A percentile compares a stretch with the other conserved stretches of the same genome.
These are phyloP conservation scores for Polychaeton citri DNA, from an alignment of 2,329 filamentous ascomycete genomes.

Conservation along the genomic window DNA sequence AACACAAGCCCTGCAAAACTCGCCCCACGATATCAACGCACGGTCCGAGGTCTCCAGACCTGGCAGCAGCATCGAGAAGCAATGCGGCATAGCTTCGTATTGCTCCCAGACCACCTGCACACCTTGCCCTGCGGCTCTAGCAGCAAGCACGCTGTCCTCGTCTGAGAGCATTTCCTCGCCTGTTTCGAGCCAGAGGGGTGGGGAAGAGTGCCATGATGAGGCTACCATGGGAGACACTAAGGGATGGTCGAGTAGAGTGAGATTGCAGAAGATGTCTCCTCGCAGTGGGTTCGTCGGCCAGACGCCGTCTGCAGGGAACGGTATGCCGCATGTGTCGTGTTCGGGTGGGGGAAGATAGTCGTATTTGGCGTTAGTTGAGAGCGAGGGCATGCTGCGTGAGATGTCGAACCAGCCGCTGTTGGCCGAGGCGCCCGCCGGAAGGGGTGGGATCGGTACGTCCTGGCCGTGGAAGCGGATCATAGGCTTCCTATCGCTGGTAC, in stretches of 20 bases:
- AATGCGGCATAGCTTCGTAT: constrained; percentile 72
- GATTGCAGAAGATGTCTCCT: constrained; percentile 34
- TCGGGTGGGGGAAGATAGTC: constrained; percentile 48
- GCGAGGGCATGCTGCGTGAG: constrained; percentile 47
- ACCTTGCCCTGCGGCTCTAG: constrained; percentile 41
- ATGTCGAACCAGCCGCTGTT: constrained; percentile 63
- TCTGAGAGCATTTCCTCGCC: constrained; percentile 62
- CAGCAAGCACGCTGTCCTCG: constrained; percentile 49
- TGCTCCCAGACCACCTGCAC: constrained; percentile 54
- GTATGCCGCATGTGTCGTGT: constrained; percentile 16
- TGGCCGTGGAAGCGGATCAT: constrained; percentile 49
- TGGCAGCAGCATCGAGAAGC: constrained; percentile 39
- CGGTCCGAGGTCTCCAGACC: constrained; percentile 14
- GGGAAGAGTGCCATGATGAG: constrained; percentile 45
- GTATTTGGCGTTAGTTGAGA: constrained; percentile 38
- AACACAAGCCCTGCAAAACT: constrained; percentile 15
- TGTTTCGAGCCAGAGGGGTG: constrained; percentile 54
- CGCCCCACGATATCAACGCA: constrained; percentile 25
- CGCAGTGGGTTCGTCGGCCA: constrained; percentile 35
- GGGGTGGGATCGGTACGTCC: constrained; percentile 44
- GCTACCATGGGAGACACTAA: constrained; percentile 50
- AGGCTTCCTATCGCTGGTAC: constrained; percentile 27
- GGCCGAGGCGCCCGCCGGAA: constrained; percentile 52
- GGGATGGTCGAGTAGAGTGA: constrained; percentile 44
- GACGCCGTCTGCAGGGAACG: constrained; percentile 34